phyloP scores from a whole-genome alignment of 2,329 filamentous ascomycete genomes.

The Cadophora sp. region DNA sequence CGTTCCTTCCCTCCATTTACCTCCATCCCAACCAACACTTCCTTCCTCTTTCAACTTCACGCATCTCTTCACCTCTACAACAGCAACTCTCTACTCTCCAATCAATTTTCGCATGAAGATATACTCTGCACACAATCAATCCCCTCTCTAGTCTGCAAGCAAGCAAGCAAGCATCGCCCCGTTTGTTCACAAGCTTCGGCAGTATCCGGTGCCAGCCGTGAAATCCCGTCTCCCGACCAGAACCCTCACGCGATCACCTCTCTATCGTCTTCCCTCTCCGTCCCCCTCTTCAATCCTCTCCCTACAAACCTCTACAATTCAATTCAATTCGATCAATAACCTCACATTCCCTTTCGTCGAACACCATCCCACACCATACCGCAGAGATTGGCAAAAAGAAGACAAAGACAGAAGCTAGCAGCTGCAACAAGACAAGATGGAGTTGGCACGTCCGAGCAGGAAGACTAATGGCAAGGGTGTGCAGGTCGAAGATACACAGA shows the following conservation, averaged over 20 bases:
- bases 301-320: conserved; percentile 13
- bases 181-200: neutral
- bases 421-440: conserved; percentile 27
- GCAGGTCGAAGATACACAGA: conserved; percentile 93
- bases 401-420: too few relatives aligned
- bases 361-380: neutral
- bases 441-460: conserved; percentile 38
- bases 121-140: neutral
- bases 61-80: conserved; percentile 4
- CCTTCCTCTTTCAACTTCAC: conserved; percentile 15
- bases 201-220: conserved; percentile 29
- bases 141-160: neutral
- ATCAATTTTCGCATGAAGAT: neutral
- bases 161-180: conserved; percentile 2
- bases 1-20: neutral
- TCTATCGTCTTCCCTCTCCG: conserved; percentile 1
- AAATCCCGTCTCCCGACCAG: conserved; percentile 26
- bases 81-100: neutral
- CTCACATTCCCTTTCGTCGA: conserved; percentile 1
- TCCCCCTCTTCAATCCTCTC: neutral
- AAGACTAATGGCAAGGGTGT: conserved; percentile 71
- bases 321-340: neutral
- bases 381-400: neutral
- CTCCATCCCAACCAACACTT: neutral
- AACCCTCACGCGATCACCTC: conserved; percentile 38